Evolutionary conservation across 176 grass and related monocot genomes (phyloP), one percentile per base, ranked within the genome.

Genomic region (Melocanna baccifera): DNA sequence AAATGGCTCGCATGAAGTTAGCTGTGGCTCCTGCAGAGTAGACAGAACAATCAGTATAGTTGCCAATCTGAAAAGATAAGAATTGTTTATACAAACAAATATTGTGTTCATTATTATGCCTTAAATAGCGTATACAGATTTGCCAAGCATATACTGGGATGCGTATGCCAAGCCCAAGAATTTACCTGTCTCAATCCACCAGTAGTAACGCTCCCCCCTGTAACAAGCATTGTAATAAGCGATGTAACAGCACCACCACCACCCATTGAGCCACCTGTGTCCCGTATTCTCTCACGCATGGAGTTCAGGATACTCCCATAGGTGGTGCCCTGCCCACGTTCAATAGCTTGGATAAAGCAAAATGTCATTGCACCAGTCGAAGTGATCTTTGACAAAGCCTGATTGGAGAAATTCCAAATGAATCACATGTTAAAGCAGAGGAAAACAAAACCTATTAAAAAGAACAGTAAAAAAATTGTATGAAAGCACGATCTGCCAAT

Each of bases 321-420:
- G 41, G 96, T 99, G 36, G 86, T 69, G 13, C 46, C 96, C 42
- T 99, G 71, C 7, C 87, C 88, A 59, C 73, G 83, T 79, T 99
- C 96, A 84, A 99, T 89, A 51, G 96, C 96, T 94, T 99, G 96
- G 77, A 99, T 99, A 84, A 99, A 99, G 74, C 96, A 92, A 64
- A 90, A 99, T 59, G 93, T 99, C 96, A 99, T 99, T 7, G 96
- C 96, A 36, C 96, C 96, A 42, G 96, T 99, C 14, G 96, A 99
- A 84, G 96, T 96, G 62, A 94, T 80, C 86, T 67, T 95, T 40
- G 96, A 98, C 63, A 98, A 89, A 82, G 96, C 96, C 96, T 98
- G 85, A 73, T 78, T 40, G 40, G 47, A 73, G 45, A 14, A 84
- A 62, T 43, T 84, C 22, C 74, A 87, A 75, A 20, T 68, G 48